These are phyloP conservation scores for Penicillium sp. DNA, from an alignment of 2,329 filamentous ascomycete genomes.

Conservation along the genomic window DNA sequence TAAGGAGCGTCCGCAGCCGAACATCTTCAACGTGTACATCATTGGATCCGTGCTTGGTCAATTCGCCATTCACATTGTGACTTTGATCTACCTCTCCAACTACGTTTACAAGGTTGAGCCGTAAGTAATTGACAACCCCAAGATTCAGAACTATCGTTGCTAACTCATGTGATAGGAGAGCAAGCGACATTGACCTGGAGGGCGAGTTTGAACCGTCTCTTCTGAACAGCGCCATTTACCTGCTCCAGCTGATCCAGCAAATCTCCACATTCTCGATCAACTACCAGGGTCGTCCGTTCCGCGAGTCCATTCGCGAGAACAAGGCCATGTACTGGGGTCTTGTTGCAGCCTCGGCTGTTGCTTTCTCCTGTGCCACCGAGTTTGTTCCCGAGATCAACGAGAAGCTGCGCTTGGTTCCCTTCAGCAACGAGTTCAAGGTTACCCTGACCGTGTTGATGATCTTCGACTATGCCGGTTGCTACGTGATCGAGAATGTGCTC, in stretches of 20 bases:
- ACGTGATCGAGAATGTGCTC: conserved; percentile 78
- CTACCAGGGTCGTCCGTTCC: conserved; percentile 97
- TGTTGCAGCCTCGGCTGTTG: conserved; percentile 81
- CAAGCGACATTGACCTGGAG: conserved; percentile 77
- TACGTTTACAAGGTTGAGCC: conserved; percentile 84
- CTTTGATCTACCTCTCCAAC: conserved; percentile 88
- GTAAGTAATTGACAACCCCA: conserved; percentile 53
- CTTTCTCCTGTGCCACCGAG: conserved; percentile 92
- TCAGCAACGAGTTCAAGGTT: conserved; percentile 82
- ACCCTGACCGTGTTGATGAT: conserved; percentile 85
- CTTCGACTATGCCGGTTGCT: conserved; percentile 84
- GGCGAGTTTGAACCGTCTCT: conserved; percentile 91
- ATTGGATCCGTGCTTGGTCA: conserved; percentile 96
- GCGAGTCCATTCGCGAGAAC: conserved; percentile 93
- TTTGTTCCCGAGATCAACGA: conserved; percentile 94
- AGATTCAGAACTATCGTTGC: conserved; percentile 15
- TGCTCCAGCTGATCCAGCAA: conserved; percentile 96
- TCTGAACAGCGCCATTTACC: conserved; percentile 94
- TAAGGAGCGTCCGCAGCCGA: conserved; percentile 95
- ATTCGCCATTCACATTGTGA: conserved; percentile 92
- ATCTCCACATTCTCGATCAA: conserved; percentile 99
- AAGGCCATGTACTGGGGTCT: conserved; percentile 98
- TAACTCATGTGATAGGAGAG: conserved; percentile 45
- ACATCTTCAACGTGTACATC: conserved; percentile 99
- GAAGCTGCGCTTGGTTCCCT: conserved; percentile 88